Base-by-base conservation (phyloP, 768 basidiomycete genomes). In the Panaeolus cyanescens region DNA sequence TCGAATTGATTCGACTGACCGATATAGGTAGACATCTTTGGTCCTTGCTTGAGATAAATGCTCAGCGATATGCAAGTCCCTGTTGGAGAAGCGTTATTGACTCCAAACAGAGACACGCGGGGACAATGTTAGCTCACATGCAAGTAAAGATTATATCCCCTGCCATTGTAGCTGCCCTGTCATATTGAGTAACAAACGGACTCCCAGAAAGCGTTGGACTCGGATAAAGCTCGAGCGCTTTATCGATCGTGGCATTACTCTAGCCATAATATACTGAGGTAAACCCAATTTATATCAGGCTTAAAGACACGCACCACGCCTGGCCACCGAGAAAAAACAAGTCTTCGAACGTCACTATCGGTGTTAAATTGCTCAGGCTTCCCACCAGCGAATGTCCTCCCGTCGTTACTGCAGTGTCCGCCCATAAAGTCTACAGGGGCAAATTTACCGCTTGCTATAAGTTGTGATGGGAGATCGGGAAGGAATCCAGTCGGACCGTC, bases 371-470 rank as follows among this genome's bases (percentile, higher is more conserved):
- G 70, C 4, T 65, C 65, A 0, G 80, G 78, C 25, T 65, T 68
- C 13, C 76, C 77, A 13, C 68, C 74, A 5, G 74, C 77, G 58
- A 80, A 80, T 4, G 78, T 78, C 32, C 72, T 75, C 5, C 79
- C 78, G 57, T 81, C 79, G 17, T 78, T 78, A 0, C 77, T 77
- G 57, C 78, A 80, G 59, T 80, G 79, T 5, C 81, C 80, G 50
- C 76, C 68, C 12, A 81, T 78, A 61, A 80, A 79, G 0, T 81
- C 80, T 3, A 83, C 62, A 17, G 66, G 64, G 0, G 71, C 60
- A 39, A 72, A 72, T 67, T 55, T 66, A 4, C 39, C 70, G 37
- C 32, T 70, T 20, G 65, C 61, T n/a, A 69, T 70, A 5, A 79
- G 70, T 39, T 60, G 69, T 0, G 79, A 79, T 3, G 79, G 76